Conservation (phyloP, 2,329 filamentous ascomycete genomes). For the Myriangium duriaei region DNA sequence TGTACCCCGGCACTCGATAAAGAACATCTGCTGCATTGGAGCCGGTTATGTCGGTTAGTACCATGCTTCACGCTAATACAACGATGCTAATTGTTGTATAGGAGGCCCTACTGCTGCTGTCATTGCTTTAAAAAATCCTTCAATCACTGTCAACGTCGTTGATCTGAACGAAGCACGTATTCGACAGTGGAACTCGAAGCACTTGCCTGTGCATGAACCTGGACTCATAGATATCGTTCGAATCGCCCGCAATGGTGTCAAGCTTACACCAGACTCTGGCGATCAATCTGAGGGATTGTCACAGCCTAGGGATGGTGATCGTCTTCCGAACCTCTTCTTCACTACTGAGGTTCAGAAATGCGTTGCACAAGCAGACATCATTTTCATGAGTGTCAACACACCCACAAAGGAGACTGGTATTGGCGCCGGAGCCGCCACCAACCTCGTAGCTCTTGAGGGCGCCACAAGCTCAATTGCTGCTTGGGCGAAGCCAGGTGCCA, state of each 20-base stretch:
- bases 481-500: constrained; percentile 50
- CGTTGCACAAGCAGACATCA: constrained; percentile 56
- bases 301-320: constrained; percentile 29
- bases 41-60: constrained; percentile 59
- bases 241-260: constrained; percentile 39
- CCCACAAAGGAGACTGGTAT: constrained; percentile 59
- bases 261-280: neutral
- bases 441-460: constrained; percentile 59
- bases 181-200: constrained; percentile 22
- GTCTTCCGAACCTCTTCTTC: constrained; percentile 58
- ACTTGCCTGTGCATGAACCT: constrained; percentile 66
- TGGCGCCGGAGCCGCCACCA: constrained; percentile 57
- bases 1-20: constrained; percentile 24
- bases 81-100: constrained; percentile 8
- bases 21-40: constrained; percentile 60
- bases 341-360: constrained; percentile 50
- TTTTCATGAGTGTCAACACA: constrained; percentile 68
- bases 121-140: constrained; percentile 59
- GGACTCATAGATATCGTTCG: constrained; percentile 55
- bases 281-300: constrained; percentile 16
- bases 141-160: constrained; percentile 61
- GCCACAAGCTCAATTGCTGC: constrained; percentile 54
- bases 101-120: constrained; percentile 59
- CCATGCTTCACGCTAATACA: constrained; percentile 4
- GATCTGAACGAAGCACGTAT: constrained; percentile 49